These are phyloP conservation scores for Tinospora cordifolia DNA, from an alignment of 164 flowering plant genomes.

Conservation along the genomic window DNA sequence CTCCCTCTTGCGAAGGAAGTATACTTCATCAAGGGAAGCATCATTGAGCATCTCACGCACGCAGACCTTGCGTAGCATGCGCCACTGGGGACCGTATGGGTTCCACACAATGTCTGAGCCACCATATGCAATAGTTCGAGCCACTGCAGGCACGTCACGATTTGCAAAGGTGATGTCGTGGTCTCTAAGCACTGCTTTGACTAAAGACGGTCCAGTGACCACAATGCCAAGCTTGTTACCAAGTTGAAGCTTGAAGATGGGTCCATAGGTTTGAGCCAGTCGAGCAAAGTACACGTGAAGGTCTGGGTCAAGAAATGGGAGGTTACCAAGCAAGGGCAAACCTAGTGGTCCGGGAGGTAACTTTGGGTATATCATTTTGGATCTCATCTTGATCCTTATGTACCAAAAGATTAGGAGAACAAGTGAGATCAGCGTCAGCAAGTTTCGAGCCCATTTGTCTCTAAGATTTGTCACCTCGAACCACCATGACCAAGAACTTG, in stretches of 20 bases:
- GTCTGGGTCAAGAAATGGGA: slow-evolving; percentile 38
- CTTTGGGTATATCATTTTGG: not conserved
- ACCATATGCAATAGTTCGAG: slow-evolving; percentile 10
- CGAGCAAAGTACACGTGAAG: slow-evolving; percentile 33
- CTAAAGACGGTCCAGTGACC: slow-evolving; percentile 18
- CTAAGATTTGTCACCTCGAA: too few relatives aligned
- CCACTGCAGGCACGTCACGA: slow-evolving; percentile 14
- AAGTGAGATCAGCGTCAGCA: too few relatives aligned
- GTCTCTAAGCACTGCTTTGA: slow-evolving; percentile 19
- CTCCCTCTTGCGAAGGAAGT: slow-evolving; percentile 15
- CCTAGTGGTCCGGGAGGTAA: slow-evolving; percentile 45
- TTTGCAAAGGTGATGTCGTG: slow-evolving; percentile 26
- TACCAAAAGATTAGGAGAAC: not conserved
- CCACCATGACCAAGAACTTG: too few relatives aligned
- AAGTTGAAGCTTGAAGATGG: slow-evolving; percentile 29
- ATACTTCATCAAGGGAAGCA: slow-evolving; percentile 16
- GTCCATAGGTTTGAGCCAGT: slow-evolving; percentile 33
- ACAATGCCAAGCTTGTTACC: slow-evolving; percentile 25
- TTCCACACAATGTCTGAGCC: slow-evolving; percentile 19
- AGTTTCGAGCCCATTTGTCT: too few relatives aligned
- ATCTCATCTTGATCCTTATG: not conserved
- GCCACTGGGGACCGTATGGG: slow-evolving; percentile 24
- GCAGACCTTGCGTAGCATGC: slow-evolving; percentile 24
- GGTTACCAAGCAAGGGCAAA: slow-evolving; percentile 40
- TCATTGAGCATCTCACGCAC: slow-evolving; percentile 22